Evolutionary conservation across 352 stramenopile species (phyloP).

Genomic region (Globisporangium carolinianum): DNA sequence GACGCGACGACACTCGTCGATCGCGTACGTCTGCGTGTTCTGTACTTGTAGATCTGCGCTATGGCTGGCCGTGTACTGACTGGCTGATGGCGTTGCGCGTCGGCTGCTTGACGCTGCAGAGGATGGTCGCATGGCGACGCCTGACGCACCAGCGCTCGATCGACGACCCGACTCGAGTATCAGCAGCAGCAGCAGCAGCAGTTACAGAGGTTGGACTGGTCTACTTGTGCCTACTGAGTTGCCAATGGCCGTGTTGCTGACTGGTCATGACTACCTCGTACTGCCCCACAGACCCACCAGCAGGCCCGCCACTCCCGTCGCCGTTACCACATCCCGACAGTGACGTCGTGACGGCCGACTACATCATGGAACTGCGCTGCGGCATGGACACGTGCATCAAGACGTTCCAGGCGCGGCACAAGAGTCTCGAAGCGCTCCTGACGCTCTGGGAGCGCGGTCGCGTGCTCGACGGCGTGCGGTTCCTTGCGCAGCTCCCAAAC

Average conservation of each 20-base stretch:
- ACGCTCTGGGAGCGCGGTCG: constrained; percentile 61
- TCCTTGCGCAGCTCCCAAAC: constrained; percentile 49
- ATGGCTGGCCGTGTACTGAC: background rate
- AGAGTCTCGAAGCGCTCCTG: constrained; percentile 64
- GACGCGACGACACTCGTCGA: constrained; percentile 14
- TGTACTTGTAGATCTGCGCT: background rate
- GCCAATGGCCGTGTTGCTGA: no score
- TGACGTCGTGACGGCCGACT: constrained; percentile 45
- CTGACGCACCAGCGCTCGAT: background rate
- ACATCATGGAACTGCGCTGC: constrained; percentile 76
- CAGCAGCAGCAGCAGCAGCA: background rate
- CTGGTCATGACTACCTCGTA: no score
- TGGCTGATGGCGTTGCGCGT: background rate
- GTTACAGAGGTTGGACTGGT: background rate
- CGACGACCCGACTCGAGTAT: constrained; percentile 1
- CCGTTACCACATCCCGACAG: constrained; percentile 1
- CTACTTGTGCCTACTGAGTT: no score
- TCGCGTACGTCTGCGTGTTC: constrained; percentile 6
- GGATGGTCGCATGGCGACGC: constrained; percentile 4
- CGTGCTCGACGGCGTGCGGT: constrained; percentile 64
- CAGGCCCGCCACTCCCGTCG: background rate
- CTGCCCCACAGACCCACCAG: constrained; percentile 1
- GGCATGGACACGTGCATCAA: constrained; percentile 83
- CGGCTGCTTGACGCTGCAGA: background rate
- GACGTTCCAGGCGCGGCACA: constrained; percentile 59